These are phyloP conservation scores for Ormosia semicastrata DNA, from an alignment of 306 rosid genomes.

Conservation along the genomic window DNA sequence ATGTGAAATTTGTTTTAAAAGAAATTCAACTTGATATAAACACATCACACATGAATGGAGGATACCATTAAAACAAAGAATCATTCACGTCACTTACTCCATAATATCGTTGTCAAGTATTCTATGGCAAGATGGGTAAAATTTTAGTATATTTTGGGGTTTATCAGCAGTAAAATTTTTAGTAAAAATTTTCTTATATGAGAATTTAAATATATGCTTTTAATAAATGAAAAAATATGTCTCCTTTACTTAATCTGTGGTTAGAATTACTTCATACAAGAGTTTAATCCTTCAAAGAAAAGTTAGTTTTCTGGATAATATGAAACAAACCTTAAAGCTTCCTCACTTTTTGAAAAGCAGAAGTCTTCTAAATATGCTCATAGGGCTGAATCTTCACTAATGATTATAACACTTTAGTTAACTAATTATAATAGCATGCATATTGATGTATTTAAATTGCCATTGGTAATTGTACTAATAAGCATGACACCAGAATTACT, in stretches of 20 bases:
- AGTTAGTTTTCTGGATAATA: no score
- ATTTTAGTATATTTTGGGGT: background rate
- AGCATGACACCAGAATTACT: background rate
- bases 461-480: background rate
- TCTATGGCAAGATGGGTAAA: background rate
- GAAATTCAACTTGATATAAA: background rate
- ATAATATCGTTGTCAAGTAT: background rate
- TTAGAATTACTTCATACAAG: background rate
- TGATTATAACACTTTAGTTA: background rate
- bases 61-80: constrained; percentile 6
- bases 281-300: no score
- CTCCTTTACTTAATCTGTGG: background rate
- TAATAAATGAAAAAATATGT: background rate
- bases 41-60: background rate
- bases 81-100: background rate
- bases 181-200: background rate
- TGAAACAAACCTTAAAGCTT: no score
- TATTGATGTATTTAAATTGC: background rate
- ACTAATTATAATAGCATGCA: background rate
- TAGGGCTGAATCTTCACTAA: no score
- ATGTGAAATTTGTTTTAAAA: no score
- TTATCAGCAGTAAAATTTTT: background rate
- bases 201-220: background rate
- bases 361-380: background rate
- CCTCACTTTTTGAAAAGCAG: background rate